phyloP scores from a whole-genome alignment of 345 rosid species.

The Acer yangbiense region DNA sequence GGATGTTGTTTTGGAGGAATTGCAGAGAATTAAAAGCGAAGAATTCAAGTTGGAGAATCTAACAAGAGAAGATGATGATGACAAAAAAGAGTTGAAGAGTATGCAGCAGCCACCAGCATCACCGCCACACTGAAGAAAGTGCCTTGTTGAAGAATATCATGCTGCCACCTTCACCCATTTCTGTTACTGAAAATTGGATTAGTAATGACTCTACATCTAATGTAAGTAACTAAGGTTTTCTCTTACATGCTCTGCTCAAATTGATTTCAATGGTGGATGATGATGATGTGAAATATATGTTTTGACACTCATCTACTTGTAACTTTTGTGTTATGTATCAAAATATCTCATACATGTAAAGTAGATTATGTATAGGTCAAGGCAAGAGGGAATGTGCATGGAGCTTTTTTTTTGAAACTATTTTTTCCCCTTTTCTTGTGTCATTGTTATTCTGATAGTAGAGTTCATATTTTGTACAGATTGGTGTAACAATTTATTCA shows the following conservation, averaged over 20 bases:
- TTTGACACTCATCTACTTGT: background rate
- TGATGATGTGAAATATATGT: background rate
- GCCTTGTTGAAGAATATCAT: constrained; percentile 29
- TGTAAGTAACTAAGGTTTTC: constrained; percentile 27
- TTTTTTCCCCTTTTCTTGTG: too few relatives aligned
- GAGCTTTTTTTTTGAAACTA: too few relatives aligned
- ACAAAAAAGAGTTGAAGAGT: constrained; percentile 11
- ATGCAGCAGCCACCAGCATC: constrained; percentile 34
- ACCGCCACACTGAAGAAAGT: constrained; percentile 40
- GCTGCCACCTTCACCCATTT: constrained; percentile 51
- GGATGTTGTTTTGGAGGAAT: constrained; percentile 49
- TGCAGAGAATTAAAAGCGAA: constrained; percentile 37
- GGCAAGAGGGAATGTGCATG: too few relatives aligned
- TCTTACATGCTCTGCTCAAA: background rate
- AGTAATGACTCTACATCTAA: constrained; percentile 46
- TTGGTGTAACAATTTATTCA: too few relatives aligned
- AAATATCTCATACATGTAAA: too few relatives aligned
- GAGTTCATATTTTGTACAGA: too few relatives aligned
- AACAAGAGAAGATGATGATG: constrained; percentile 1
- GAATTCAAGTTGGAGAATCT: constrained; percentile 21
- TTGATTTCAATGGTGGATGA: background rate
- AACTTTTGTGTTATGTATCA: too few relatives aligned
- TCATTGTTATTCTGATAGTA: too few relatives aligned
- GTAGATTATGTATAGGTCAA: too few relatives aligned
- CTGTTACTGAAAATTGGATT: constrained; percentile 58